These are phyloP conservation scores for Purpureocillium lavendulum DNA, from an alignment of 2,329 filamentous ascomycete species.

Conservation along the genomic window DNA sequence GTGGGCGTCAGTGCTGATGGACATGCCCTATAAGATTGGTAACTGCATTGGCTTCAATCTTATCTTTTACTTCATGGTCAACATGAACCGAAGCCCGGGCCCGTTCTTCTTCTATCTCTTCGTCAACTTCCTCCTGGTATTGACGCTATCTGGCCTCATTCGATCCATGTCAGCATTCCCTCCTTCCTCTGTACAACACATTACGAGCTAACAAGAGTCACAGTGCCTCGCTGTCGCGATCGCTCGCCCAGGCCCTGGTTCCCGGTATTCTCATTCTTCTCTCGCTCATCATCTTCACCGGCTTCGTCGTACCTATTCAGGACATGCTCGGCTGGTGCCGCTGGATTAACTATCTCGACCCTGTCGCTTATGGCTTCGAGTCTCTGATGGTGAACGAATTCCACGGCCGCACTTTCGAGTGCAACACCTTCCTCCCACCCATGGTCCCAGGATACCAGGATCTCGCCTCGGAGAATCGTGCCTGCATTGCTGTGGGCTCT, in stretches of 20 bases:
- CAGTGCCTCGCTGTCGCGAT: slow-evolving; percentile 4
- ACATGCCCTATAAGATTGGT: slow-evolving; percentile 33
- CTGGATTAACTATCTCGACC: slow-evolving; percentile 62
- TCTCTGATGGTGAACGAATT: slow-evolving; percentile 62
- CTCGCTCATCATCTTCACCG: slow-evolving; percentile 31
- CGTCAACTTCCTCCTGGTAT: slow-evolving; percentile 40
- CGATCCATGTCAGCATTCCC: slow-evolving; percentile 15
- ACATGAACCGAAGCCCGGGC: slow-evolving; percentile 28
- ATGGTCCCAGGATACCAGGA: slow-evolving; percentile 19
- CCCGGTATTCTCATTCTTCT: neutral
- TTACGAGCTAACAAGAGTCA: neutral
- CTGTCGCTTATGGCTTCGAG: slow-evolving; percentile 59
- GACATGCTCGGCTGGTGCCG: slow-evolving; percentile 56
- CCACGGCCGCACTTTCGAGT: slow-evolving; percentile 19
- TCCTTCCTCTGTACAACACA: too few relatives aligned
- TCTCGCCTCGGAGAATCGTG: slow-evolving; percentile 18
- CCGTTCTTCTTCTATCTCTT: slow-evolving; percentile 38
- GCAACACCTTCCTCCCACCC: slow-evolving; percentile 6
- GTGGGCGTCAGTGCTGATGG: slow-evolving; percentile 27
- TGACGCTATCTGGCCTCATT: slow-evolving; percentile 61
- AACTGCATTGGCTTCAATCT: slow-evolving; percentile 26
- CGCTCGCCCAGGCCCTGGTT: slow-evolving; percentile 4
- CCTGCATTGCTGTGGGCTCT: slow-evolving; percentile 41
- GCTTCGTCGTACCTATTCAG: slow-evolving; percentile 33
- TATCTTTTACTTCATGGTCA: slow-evolving; percentile 36